Evolutionary conservation across 495 filamentous ascomycete genomes (phyloP).

Genomic region (Pseudomonodictys pantanalensis): DNA sequence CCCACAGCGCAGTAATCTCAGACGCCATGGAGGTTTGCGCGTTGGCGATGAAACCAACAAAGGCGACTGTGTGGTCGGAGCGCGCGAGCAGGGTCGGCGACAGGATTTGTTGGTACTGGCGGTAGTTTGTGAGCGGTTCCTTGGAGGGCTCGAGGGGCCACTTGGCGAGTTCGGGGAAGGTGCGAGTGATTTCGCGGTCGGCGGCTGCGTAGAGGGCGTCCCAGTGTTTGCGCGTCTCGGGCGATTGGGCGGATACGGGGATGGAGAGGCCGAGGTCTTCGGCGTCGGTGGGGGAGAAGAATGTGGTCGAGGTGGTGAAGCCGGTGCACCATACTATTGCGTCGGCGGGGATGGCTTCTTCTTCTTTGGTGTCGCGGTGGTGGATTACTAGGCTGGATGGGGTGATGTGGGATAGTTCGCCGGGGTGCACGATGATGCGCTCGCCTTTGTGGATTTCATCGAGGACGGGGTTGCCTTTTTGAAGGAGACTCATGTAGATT

Average conservation of each 20-base stretch:
- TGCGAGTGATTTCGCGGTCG: neutral
- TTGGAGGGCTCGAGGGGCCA: neutral
- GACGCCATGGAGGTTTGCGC: slow-evolving; percentile 10
- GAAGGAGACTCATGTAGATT: slow-evolving; percentile 2
- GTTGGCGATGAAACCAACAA: slow-evolving; percentile 13
- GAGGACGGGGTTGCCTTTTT: slow-evolving; percentile 15
- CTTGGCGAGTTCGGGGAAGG: slow-evolving; percentile 3
- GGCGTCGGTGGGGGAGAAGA: slow-evolving; percentile 10
- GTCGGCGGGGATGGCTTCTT: neutral
- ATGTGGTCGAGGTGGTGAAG: slow-evolving; percentile 2
- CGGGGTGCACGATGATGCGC: slow-evolving; percentile 1
- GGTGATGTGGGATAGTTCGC: neutral
- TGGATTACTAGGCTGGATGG: neutral
- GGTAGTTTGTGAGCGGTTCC: slow-evolving; percentile 10
- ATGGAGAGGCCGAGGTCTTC: slow-evolving; percentile 7
- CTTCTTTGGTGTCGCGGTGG: neutral
- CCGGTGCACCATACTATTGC: slow-evolving; percentile 19
- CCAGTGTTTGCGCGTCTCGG: slow-evolving; percentile 7
- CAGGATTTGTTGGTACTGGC: slow-evolving; percentile 14
- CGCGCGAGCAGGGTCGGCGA: slow-evolving; percentile 1
- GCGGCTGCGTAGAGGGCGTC: neutral
- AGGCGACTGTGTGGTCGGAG: slow-evolving; percentile 8
- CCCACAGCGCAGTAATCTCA: slow-evolving; percentile 14
- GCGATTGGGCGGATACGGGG: neutral
- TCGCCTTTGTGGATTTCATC: slow-evolving; percentile 13